Conservation (phyloP, 768 basidiomycete genomes). For the Hygrocybe coccinea region DNA sequence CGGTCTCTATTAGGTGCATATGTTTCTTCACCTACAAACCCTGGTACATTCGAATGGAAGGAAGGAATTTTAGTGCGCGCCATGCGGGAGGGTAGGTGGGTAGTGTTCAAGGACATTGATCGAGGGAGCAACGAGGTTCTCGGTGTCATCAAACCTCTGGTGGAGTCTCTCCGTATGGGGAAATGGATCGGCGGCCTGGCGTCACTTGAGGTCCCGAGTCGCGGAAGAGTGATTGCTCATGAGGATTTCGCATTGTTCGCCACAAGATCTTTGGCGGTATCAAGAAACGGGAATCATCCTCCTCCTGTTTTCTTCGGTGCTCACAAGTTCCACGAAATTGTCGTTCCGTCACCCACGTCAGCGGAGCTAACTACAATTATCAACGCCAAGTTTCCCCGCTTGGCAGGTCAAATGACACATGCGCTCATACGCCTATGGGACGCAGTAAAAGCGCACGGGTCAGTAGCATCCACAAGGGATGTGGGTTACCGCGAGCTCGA, state of each 20-base stretch:
- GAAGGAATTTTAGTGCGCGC: slow-evolving; percentile 90
- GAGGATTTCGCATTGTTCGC: slow-evolving; percentile 85
- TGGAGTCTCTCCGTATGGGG: slow-evolving; percentile 63
- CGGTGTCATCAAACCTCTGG: slow-evolving; percentile 77
- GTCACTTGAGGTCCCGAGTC: slow-evolving; percentile 65
- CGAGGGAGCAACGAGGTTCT: slow-evolving; percentile 85
- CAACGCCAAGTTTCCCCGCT: slow-evolving; percentile 54
- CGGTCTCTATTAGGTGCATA: slow-evolving; percentile 92
- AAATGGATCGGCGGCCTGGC: slow-evolving; percentile 76
- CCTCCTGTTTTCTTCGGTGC: slow-evolving; percentile 74
- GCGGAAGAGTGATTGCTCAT: slow-evolving; percentile 68
- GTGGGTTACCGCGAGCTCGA: slow-evolving; percentile 77
- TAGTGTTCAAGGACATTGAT: slow-evolving; percentile 91
- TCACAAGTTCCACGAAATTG: slow-evolving; percentile 76
- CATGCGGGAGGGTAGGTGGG: slow-evolving; percentile 86
- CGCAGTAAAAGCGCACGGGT: slow-evolving; percentile 46
- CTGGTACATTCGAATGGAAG: slow-evolving; percentile 93
- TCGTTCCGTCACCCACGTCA: slow-evolving; percentile 53
- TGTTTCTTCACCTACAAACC: slow-evolving; percentile 73
- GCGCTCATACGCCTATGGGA: slow-evolving; percentile 70
- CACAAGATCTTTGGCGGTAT: slow-evolving; percentile 64
- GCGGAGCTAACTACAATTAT: slow-evolving; percentile 72
- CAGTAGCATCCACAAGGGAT: slow-evolving; percentile 49
- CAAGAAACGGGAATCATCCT: slow-evolving; percentile 45
- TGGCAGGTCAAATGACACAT: slow-evolving; percentile 45